A percentile compares a stretch with the other conserved stretches of the same genome.
Evolutionary conservation across 148 eudicot species (phyloP).

Genomic region (Cornus florida): DNA sequence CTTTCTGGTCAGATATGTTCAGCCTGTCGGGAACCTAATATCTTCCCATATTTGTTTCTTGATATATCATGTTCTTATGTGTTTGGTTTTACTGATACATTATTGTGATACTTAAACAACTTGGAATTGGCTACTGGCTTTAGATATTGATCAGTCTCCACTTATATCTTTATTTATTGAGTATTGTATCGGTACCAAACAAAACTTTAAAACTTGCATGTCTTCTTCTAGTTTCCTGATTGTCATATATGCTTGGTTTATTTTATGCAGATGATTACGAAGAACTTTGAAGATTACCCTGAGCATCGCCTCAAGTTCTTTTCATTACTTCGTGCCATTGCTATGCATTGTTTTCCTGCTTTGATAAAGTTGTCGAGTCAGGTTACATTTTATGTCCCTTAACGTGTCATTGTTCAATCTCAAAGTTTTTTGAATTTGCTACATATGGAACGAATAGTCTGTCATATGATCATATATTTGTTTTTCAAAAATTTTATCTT

Average conservation of each 20-base stretch:
- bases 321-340: slow-evolving; percentile 91
- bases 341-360: slow-evolving; percentile 92
- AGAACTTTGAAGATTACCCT: slow-evolving; percentile 98
- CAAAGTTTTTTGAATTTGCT: background rate
- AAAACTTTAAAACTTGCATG: no score
- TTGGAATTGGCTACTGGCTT: no score
- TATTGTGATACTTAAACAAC: no score
- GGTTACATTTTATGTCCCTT: slow-evolving; percentile 38
- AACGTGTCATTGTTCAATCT: background rate
- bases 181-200: background rate
- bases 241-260: slow-evolving; percentile 9
- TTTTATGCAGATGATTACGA: slow-evolving; percentile 83
- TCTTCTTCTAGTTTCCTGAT: background rate
- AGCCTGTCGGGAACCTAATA: no score
- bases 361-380: slow-evolving; percentile 77
- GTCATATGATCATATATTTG: background rate
- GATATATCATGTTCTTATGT: no score
- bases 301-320: slow-evolving; percentile 98
- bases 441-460: background rate
- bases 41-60: no score
- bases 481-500: background rate
- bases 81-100: no score
- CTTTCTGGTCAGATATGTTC: no score
- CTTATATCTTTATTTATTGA: no score
- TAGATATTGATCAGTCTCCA: no score